Conservation (phyloP, 78 protist species). For the Dictyostelium discoideum region dicty_2.7 NC_007091.3:1299001-1299500, state of each 20-base stretch:
- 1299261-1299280: conserved; percentile 96
- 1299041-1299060: conserved; percentile 97
- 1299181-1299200: conserved; percentile 80
- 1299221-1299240: conserved; percentile 87
- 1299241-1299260: conserved; percentile 95
- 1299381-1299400: conserved; percentile 94
- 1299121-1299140: conserved; percentile 41
- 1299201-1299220: conserved; percentile 96
- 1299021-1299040: conserved; percentile 97
- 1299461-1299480: conserved; percentile 29
- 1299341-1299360: conserved; percentile 97
- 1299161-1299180: conserved; percentile 83
- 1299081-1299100: conserved; percentile 94
- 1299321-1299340: conserved; percentile 99
- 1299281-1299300: conserved; percentile 99
- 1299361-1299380: conserved; percentile 43
- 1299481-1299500: background rate
- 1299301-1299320: conserved; percentile 99
- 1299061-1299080: conserved; percentile 94
- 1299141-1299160: conserved; percentile 80
- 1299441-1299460: conserved; percentile 35
- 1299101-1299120: conserved; percentile 82
- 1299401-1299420: conserved; percentile 98
- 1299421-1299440: conserved; percentile 80
- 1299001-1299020: conserved; percentile 74